Conservation (phyloP, 306 rosid genomes). For the Cucumis sativus region Cucumber_9930_V3 NC_026657.2:2239501-2240000, state of each 20-base stretch:
- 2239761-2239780: not conserved
- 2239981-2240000: not conserved
- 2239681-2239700: not conserved
- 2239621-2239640: constrained; percentile 15
- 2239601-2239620: constrained; percentile 71
- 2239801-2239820: not conserved
- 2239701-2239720: not conserved
- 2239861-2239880: not conserved
- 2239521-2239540: constrained; percentile 92
- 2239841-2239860: not conserved
- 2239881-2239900: not conserved
- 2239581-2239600: constrained; percentile 74
- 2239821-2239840: not conserved
- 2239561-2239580: constrained; percentile 57
- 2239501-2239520: constrained; percentile 80
- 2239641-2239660: not conserved
- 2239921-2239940: not conserved
- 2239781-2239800: constrained; percentile 12
- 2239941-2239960: not conserved
- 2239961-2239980: not conserved
- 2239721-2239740: not conserved
- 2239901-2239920: not conserved
- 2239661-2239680: not conserved
- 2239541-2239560: constrained; percentile 86
- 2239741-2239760: too few relatives aligned